phyloP scores from a whole-genome alignment of 2,329 filamentous ascomycete genomes.

The Volutella citrinella region DNA sequence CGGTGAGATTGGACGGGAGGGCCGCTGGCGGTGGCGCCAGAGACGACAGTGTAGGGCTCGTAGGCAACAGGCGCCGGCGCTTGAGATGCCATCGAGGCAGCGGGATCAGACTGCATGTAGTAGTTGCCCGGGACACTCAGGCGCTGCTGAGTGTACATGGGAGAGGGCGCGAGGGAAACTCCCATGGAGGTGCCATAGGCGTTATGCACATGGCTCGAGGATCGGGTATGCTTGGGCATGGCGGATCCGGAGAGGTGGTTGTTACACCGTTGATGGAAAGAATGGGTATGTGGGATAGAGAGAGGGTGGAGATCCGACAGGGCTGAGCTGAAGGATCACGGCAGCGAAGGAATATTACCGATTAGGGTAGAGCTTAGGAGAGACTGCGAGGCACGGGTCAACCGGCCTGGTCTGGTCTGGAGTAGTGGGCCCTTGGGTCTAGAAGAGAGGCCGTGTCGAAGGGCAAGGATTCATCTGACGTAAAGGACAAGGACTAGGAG shows the following conservation, averaged over 20 bases:
- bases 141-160: slow-evolving; percentile 42
- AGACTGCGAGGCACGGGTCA: slow-evolving; percentile 19
- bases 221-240: slow-evolving; percentile 46
- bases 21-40: slow-evolving; percentile 30
- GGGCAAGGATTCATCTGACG: slow-evolving; percentile 7
- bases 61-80: slow-evolving; percentile 36
- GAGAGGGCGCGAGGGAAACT: slow-evolving; percentile 39
- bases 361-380: slow-evolving; percentile 22
- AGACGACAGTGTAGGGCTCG: slow-evolving; percentile 35
- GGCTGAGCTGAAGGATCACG: too few relatives aligned
- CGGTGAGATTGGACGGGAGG: slow-evolving; percentile 48
- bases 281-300: slow-evolving; percentile 9
- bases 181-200: slow-evolving; percentile 32
- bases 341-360: slow-evolving; percentile 25
- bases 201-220: slow-evolving; percentile 32
- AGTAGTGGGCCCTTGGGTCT: slow-evolving; percentile 15
- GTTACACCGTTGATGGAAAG: slow-evolving; percentile 11
- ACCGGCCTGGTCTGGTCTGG: slow-evolving; percentile 21
- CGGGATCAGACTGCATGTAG: slow-evolving; percentile 37
- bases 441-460: slow-evolving; percentile 13
- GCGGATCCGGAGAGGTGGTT: too few relatives aligned
- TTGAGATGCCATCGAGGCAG: slow-evolving; percentile 28
- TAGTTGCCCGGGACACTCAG: slow-evolving; percentile 38
- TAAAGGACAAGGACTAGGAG: slow-evolving; percentile 12
- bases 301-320: too few relatives aligned